These are phyloP conservation scores for Epicoccum sorghinum DNA, from an alignment of 2,329 filamentous ascomycete species.

Conservation along the genomic window DNA sequence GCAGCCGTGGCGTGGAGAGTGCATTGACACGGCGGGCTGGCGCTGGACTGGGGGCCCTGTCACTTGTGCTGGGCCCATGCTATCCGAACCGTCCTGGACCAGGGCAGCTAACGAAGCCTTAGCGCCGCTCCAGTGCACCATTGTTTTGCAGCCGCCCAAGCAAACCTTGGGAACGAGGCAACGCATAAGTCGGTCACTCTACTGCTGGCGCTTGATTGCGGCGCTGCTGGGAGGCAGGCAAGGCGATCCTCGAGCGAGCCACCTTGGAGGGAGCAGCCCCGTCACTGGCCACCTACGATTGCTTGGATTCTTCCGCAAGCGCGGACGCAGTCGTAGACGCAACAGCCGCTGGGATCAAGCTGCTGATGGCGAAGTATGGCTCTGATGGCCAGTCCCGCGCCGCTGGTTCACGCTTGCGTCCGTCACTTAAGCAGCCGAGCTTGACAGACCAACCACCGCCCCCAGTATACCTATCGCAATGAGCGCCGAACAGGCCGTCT, in stretches of 20 bases:
- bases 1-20: constrained; percentile 31
- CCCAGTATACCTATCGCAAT: constrained; percentile 19
- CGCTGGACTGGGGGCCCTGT: constrained; percentile 34
- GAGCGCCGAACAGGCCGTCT: constrained; percentile 21
- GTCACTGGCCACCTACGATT: background rate
- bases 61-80: constrained; percentile 30
- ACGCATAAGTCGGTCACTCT: constrained; percentile 26
- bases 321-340: constrained; percentile 15
- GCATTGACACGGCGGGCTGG: constrained; percentile 30
- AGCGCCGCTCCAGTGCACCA: constrained; percentile 32
- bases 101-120: constrained; percentile 30
- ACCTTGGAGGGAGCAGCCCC: background rate
- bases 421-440: constrained; percentile 41
- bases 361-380: constrained; percentile 39
- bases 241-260: constrained; percentile 8
- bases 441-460: constrained; percentile 30
- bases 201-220: constrained; percentile 20
- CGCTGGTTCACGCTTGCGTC: constrained; percentile 39
- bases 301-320: constrained; percentile 12
- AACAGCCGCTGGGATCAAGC: constrained; percentile 14
- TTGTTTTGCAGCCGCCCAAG: constrained; percentile 32
- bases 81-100: constrained; percentile 36
- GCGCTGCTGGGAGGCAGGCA: constrained; percentile 19
- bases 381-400: constrained; percentile 37
- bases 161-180: constrained; percentile 30